Evolutionary conservation across 768 basidiomycete genomes (phyloP).

Genomic region (Phylloporus rhodoxanthus): DNA sequence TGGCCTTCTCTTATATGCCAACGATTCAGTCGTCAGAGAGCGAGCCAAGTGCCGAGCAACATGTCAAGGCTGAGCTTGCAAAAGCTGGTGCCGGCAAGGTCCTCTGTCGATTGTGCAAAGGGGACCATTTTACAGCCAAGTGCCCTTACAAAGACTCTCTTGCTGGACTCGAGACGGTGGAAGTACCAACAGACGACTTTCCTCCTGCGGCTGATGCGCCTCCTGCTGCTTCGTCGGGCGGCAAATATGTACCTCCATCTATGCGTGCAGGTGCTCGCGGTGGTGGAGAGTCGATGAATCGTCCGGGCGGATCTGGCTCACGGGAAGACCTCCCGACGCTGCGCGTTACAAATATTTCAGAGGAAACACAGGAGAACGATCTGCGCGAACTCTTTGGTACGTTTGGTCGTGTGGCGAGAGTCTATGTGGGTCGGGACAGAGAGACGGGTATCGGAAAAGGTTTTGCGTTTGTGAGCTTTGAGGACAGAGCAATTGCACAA

Average conservation of each 20-base stretch:
- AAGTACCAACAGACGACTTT: conserved; percentile 36
- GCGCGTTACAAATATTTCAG: conserved; percentile 93
- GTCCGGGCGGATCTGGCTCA: conserved; percentile 39
- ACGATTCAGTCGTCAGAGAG: conserved; percentile 50
- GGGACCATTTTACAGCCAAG: conserved; percentile 95
- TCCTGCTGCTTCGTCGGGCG: conserved; percentile 39
- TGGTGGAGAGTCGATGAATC: conserved; percentile 69
- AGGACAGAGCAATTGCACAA: conserved; percentile 72
- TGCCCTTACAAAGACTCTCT: conserved; percentile 98
- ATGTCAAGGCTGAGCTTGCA: conserved; percentile 58
- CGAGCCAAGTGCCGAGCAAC: conserved; percentile 61
- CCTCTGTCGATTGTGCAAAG: conserved; percentile 89
- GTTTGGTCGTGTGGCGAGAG: conserved; percentile 82
- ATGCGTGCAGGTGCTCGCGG: conserved; percentile 70
- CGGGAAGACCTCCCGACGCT: conserved; percentile 95
- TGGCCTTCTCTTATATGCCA: background rate
- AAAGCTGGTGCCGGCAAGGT: conserved; percentile 84
- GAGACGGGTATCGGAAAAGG: conserved; percentile 95
- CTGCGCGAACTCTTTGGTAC: conserved; percentile 83
- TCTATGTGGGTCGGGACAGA: conserved; percentile 91
- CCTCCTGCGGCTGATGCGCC: conserved; percentile 31
- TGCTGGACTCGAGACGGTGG: conserved; percentile 60
- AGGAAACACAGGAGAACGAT: conserved; percentile 93
- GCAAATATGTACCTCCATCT: conserved; percentile 93
- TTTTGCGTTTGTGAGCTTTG: conserved; percentile 96